phyloP scores from a whole-genome alignment of 169 alveolate genomes.

The Eimeria necatrix region DNA sequence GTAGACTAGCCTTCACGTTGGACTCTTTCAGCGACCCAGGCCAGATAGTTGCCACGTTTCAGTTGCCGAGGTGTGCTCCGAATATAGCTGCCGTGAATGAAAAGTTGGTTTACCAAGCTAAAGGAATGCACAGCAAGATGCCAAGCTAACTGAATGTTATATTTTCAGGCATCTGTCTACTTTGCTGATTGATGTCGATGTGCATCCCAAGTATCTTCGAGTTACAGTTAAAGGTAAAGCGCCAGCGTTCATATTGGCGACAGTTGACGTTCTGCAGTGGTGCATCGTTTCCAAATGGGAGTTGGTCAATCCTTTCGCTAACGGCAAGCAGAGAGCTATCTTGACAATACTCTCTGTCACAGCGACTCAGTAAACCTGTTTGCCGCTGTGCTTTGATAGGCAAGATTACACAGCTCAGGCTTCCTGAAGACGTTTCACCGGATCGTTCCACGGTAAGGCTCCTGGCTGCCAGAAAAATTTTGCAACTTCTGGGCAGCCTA shows the following conservation, averaged over 20 bases:
- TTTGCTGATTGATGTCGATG: constrained; percentile 89
- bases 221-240: constrained; percentile 75
- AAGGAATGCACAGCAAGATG: too few species aligned
- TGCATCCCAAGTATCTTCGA: constrained; percentile 91
- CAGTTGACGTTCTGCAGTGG: neutral
- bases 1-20: constrained; percentile 80
- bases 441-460: constrained; percentile 50
- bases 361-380: too few species aligned
- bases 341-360: too few species aligned
- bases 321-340: too few species aligned
- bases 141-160: neutral
- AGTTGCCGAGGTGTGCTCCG: constrained; percentile 86
- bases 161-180: constrained; percentile 89
- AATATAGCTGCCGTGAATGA: too few species aligned
- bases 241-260: neutral
- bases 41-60: constrained; percentile 86
- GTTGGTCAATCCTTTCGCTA: too few species aligned
- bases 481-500: neutral
- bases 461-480: neutral
- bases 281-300: too few species aligned
- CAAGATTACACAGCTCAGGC: constrained; percentile 76
- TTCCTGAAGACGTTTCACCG: constrained; percentile 71
- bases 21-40: constrained; percentile 88
- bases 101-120: neutral
- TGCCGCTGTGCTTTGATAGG: neutral